phyloP scores from a whole-genome alignment of 306 rosid species.

The Carpinus fangiana region DNA sequence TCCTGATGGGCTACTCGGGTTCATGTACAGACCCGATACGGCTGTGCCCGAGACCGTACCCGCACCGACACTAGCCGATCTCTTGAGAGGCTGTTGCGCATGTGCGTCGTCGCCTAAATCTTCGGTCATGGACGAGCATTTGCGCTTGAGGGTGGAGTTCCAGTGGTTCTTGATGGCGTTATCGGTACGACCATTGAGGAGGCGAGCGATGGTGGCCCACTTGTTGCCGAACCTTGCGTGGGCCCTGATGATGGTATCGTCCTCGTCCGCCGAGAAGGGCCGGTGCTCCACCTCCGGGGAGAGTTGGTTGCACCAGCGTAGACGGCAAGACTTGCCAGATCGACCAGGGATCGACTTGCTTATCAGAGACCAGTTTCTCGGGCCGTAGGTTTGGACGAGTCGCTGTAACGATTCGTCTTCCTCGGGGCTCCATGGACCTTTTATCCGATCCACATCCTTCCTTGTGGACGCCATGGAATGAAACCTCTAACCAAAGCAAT shows the following conservation, averaged over 20 bases:
- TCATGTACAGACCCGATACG: constrained; percentile 30
- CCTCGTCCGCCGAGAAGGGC: constrained; percentile 70
- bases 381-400: constrained; percentile 60
- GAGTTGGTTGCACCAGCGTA: constrained; percentile 92
- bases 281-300: constrained; percentile 81
- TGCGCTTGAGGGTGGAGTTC: constrained; percentile 88
- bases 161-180: constrained; percentile 89
- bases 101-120: constrained; percentile 28
- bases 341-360: constrained; percentile 85
- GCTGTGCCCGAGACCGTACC: constrained; percentile 16
- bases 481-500: background rate
- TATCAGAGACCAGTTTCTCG: constrained; percentile 76
- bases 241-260: constrained; percentile 54
- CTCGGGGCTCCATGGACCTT: constrained; percentile 90
- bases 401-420: constrained; percentile 66
- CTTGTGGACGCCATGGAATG: constrained; percentile 40
- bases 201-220: constrained; percentile 85
- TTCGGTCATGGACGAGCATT: constrained; percentile 49
- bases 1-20: constrained; percentile 65
- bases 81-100: constrained; percentile 50
- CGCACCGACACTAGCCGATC: constrained; percentile 70
- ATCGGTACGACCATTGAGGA: constrained; percentile 84
- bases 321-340: constrained; percentile 83
- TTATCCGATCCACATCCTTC: constrained; percentile 62
- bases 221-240: constrained; percentile 71